Percentiles rank a stretch among this genome's conserved stretches.
Conservation (phyloP, 2,329 filamentous ascomycete species). For the Ustulina deusta region DNA sequence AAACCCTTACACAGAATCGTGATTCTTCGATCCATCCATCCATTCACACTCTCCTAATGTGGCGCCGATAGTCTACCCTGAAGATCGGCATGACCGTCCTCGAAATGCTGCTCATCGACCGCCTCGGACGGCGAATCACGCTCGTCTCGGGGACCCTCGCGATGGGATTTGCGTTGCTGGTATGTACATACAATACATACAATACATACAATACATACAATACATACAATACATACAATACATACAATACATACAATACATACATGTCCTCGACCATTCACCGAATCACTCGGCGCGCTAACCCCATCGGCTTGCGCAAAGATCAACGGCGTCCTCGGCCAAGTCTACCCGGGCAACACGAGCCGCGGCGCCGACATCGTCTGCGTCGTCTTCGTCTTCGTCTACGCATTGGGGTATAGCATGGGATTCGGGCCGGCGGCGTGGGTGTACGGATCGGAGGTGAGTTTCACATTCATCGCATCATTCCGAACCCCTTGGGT, state of each 20-base stretch:
- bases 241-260: not conserved
- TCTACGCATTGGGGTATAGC: slow-evolving; percentile 69
- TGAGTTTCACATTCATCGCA: slow-evolving; percentile 39
- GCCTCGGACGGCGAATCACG: slow-evolving; percentile 61
- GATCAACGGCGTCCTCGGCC: slow-evolving; percentile 66
- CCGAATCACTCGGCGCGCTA: not conserved
- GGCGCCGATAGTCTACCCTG: slow-evolving; percentile 57
- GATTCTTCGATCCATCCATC: no score
- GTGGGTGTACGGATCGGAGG: slow-evolving; percentile 71
- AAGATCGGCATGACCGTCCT: slow-evolving; percentile 68
- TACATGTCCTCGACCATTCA: no score
- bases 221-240: not conserved
- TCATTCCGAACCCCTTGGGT: not conserved
- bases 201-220: not conserved
- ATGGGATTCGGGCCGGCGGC: slow-evolving; percentile 68
- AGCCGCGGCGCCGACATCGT: slow-evolving; percentile 62
- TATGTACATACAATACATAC: slow-evolving; percentile 49
- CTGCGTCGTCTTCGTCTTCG: slow-evolving; percentile 68
- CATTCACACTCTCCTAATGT: not conserved
- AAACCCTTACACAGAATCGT: not conserved
- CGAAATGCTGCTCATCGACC: slow-evolving; percentile 69
- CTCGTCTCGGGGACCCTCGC: slow-evolving; percentile 62
- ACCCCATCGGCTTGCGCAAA: not conserved
- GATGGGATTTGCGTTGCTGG: slow-evolving; percentile 66
- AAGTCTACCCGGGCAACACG: slow-evolving; percentile 62